phyloP scores from a whole-genome alignment of 768 basidiomycete genomes.

The Grammothele lineata region DNA sequence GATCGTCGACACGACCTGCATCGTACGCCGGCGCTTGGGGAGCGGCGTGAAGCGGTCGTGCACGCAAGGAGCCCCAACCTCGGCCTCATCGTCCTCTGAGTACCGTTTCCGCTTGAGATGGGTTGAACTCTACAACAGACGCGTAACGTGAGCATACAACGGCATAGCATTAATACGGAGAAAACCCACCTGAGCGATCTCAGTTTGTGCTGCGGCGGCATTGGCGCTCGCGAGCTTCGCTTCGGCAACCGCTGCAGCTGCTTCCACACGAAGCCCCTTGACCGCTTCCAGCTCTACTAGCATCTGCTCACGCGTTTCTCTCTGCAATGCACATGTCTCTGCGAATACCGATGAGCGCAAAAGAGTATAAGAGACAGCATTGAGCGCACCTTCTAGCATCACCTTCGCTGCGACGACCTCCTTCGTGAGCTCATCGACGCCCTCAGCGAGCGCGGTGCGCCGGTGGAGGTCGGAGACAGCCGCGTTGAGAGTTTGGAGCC shows the following conservation, averaged over 20 bases:
- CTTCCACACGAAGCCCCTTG: conserved; percentile 36
- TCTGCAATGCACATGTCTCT: conserved; percentile 20
- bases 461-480: conserved; percentile 11
- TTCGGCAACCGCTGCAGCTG: conserved; percentile 33
- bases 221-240: conserved; percentile 13
- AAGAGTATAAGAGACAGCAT: neutral
- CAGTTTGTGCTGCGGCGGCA: neutral
- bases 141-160: neutral
- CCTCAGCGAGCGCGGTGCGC: conserved; percentile 5
- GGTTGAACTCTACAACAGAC: conserved; percentile 19
- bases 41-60: conserved; percentile 10
- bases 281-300: conserved; percentile 42
- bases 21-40: conserved; percentile 33
- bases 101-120: conserved; percentile 66
- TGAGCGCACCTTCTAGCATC: conserved; percentile 9
- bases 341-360: neutral
- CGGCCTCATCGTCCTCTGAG: conserved; percentile 16
- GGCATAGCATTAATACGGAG: conserved; percentile 14
- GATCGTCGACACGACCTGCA: conserved; percentile 39
- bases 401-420: conserved; percentile 8
- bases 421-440: conserved; percentile 6
- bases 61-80: conserved; percentile 1
- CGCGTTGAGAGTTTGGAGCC: conserved; percentile 10
- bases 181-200: no score
- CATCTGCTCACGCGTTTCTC: conserved; percentile 38